These are phyloP conservation scores for Paraconiothyrium sp. DNA, from an alignment of 2,329 filamentous ascomycete genomes.

Conservation along the genomic window DNA sequence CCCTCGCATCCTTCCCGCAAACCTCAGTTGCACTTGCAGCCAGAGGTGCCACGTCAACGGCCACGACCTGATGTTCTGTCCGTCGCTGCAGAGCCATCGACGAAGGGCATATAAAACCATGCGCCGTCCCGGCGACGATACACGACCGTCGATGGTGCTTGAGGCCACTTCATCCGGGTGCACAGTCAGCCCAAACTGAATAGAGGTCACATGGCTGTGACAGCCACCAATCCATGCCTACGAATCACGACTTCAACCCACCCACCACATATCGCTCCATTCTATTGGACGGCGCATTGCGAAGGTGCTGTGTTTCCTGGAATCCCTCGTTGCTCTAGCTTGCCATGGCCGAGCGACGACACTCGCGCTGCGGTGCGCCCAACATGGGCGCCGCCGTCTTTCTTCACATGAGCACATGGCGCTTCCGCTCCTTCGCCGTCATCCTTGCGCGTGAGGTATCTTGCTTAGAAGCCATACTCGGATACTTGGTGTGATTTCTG, in stretches of 20 bases:
- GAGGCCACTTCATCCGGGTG: constrained; percentile 13
- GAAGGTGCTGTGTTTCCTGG: constrained; percentile 46
- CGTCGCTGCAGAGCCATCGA: background rate
- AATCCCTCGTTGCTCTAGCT: constrained; percentile 49
- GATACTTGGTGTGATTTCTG: constrained; percentile 29
- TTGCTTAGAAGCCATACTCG: constrained; percentile 25
- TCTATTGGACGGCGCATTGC: constrained; percentile 46
- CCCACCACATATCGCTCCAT: constrained; percentile 36
- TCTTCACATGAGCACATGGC: constrained; percentile 37
- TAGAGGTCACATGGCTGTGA: constrained; percentile 48
- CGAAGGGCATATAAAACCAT: background rate
- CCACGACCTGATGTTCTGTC: background rate
- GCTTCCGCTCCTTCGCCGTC: background rate
- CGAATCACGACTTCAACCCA: constrained; percentile 52
- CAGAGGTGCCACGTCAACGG: constrained; percentile 10
- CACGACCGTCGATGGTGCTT: background rate
- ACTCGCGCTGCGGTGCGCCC: constrained; percentile 37
- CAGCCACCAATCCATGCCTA: constrained; percentile 48
- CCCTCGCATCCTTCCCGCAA: constrained; percentile 2
- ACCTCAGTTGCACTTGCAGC: background rate
- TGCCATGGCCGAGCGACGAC: constrained; percentile 44
- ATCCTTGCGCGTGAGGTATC: constrained; percentile 39
- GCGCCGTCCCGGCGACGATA: background rate
- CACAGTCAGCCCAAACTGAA: constrained; percentile 43
- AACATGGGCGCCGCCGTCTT: constrained; percentile 30